These are phyloP conservation scores for Ganoderma multipileum DNA, from an alignment of 1,284 basidiomycete genomes.

Conservation along the genomic window DNA sequence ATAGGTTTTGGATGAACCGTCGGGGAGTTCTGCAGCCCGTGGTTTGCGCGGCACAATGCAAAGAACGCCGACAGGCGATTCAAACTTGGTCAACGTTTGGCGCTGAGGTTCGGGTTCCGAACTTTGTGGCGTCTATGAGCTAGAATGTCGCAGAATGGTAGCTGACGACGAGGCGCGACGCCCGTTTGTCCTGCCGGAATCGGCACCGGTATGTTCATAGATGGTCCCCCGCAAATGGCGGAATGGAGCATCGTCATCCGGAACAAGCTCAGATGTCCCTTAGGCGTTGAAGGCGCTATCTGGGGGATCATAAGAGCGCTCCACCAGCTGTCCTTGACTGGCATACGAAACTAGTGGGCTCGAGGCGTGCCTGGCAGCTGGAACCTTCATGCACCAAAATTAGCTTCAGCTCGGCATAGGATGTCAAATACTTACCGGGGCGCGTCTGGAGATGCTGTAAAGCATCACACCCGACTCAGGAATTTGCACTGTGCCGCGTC, in stretches of 20 bases:
- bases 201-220: background rate
- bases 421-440: slow-evolving; percentile 7
- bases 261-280: background rate
- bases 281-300: background rate
- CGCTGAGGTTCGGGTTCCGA: background rate
- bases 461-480: background rate
- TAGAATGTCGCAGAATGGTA: slow-evolving; percentile 5
- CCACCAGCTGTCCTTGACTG: background rate
- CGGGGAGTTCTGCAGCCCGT: background rate
- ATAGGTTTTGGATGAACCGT: background rate
- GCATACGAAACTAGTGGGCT: background rate
- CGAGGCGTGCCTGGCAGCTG: slow-evolving; percentile 6
- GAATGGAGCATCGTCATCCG: background rate
- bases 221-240: background rate
- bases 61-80: background rate
- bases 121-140: slow-evolving; percentile 7
- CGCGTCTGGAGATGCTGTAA: no score
- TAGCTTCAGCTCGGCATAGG: background rate
- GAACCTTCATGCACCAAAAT: slow-evolving; percentile 2
- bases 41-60: background rate
- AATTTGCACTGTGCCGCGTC: background rate
- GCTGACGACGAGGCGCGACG: slow-evolving; percentile 9
- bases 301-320: background rate
- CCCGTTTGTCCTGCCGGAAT: background rate
- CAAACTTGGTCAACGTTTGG: background rate